Conservation (phyloP, 2,329 filamentous ascomycete genomes). For the Colletotrichum limetticola region DNA sequence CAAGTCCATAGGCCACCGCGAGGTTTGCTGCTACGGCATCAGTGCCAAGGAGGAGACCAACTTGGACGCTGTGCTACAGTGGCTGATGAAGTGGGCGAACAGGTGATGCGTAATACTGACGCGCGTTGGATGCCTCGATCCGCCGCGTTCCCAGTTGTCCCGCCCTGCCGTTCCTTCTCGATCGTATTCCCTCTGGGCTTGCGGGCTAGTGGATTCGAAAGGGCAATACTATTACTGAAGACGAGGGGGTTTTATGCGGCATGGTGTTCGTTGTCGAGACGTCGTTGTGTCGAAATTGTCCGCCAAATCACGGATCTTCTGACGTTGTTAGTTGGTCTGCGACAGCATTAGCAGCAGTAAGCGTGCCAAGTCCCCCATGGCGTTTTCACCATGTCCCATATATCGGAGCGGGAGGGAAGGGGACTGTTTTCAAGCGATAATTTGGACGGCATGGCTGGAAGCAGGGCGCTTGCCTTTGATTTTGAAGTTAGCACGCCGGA, state of each 20-base stretch:
- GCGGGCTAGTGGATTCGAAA: not conserved
- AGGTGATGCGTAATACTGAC: constrained; percentile 59
- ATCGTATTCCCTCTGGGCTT: not conserved
- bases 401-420: not conserved
- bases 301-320: constrained; percentile 4
- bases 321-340: constrained; percentile 31
- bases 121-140: constrained; percentile 8
- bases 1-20: constrained; percentile 87
- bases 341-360: constrained; percentile 25
- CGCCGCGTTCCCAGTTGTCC: not conserved
- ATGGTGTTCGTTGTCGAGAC: not conserved
- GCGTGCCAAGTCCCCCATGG: constrained; percentile 3
- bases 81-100: constrained; percentile 90
- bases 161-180: not conserved
- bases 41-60: constrained; percentile 99
- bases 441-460: not conserved
- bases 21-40: constrained; percentile 98
- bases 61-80: constrained; percentile 94
- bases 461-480: not conserved
- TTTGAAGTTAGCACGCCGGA: not conserved
- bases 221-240: not conserved
- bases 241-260: not conserved
- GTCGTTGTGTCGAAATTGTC: constrained; percentile 10
- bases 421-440: not conserved
- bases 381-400: constrained; percentile 14